Evolutionary conservation across 306 rosid species (phyloP), one percentile per base, ranked within the genome.

Genomic region (Cyclanthera cordifolia): DNA sequence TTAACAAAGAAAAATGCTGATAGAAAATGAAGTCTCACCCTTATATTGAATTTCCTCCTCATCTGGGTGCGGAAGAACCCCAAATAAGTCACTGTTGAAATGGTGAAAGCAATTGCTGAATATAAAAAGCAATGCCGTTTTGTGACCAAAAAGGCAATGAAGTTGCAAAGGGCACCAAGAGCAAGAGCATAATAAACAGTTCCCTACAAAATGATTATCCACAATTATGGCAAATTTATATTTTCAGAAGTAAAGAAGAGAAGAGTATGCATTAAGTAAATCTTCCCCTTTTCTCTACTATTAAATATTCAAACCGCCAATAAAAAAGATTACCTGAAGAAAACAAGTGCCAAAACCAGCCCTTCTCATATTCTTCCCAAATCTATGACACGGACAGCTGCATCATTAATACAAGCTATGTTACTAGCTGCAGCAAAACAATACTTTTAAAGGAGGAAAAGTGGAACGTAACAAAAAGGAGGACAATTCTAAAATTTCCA

Each of bases 381-480:
- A 94, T 74, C 92, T 85, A 76, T 88, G 86, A 83, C 95, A 94
- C 9, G 99, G 99, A 80, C 97, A 94, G 77, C 99, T 90, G 92
- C 83, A 83, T 73, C 67, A 80, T 34, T 34, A 34, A 34, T 8
- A 37, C 43, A 37, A 37, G 43, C 43, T 37, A 37, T 37, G 43
- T 37, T 8, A 37, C 43, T 6, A 37, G 11, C 8, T 8, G 43
- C 2, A 11, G 10, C 43, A 37, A 10, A 37, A 34, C 5, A 34
- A 34, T 34, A 34, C 41, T 34, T 34, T 8, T 5, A 34, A 34
- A 34, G 41, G 41, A 34, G 41, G 41, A 34, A 34, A 4, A 34
- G n/a, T n/a, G n/a, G n/a, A n/a, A n/a, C n/a, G n/a, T n/a, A n/a
- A n/a, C n/a, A n/a, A n/a, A n/a, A n/a, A n/a, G n/a, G n/a, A n/a